A percentile compares a stretch with the other conserved stretches of the same genome.
phyloP scores from a whole-genome alignment of 148 eudicot species.

The Rhododendron ferrugineum region DNA sequence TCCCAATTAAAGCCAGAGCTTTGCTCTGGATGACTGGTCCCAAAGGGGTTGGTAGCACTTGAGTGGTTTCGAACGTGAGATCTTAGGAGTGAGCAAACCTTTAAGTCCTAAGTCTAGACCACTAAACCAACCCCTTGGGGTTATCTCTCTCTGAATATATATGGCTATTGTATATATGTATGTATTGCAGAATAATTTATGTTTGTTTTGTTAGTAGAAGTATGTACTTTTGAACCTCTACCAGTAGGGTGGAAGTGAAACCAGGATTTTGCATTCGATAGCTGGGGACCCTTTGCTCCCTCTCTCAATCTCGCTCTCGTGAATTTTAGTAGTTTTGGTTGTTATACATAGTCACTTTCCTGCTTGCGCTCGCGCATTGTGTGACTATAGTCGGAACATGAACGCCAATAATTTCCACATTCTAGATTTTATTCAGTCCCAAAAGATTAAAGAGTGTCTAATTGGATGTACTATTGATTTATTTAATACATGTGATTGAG shows the following conservation, averaged over 20 bases:
- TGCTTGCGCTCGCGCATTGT: not conserved
- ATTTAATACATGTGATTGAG: too few relatives aligned
- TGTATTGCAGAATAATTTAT: not conserved
- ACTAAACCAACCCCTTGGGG: not conserved
- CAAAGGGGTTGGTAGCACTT: too few relatives aligned
- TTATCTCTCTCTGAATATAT: not conserved
- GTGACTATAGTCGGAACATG: not conserved
- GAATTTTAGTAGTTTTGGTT: not conserved
- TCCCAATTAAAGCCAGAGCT: too few relatives aligned
- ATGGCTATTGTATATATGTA: not conserved
- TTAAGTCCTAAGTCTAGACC: not conserved
- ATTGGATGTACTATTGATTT: too few relatives aligned
- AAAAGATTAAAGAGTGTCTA: not conserved
- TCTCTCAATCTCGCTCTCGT: not conserved
- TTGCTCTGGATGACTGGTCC: too few relatives aligned
- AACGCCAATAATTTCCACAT: not conserved
- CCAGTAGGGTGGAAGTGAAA: not conserved
- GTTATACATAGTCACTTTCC: not conserved
- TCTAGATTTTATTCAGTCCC: not conserved
- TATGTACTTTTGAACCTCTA: not conserved
- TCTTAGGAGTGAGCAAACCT: too few relatives aligned
- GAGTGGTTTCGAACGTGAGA: too few relatives aligned
- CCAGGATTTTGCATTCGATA: not conserved
- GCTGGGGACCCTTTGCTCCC: not conserved
- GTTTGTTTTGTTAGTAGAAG: not conserved